Base-by-base conservation (phyloP, 2,329 filamentous ascomycete species). In the Arthrobotrys entomopaga region DNA sequence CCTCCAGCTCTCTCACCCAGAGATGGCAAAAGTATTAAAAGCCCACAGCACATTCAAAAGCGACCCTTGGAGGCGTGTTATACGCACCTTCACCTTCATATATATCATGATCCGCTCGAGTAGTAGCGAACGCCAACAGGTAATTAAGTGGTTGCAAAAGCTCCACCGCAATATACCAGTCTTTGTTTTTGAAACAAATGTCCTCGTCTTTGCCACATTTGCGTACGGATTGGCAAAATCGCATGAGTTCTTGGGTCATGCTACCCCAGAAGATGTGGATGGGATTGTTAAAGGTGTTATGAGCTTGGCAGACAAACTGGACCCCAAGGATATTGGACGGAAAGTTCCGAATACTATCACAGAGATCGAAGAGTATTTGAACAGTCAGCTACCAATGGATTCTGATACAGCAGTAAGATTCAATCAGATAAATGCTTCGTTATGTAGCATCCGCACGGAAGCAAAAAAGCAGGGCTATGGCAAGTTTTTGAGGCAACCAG, bases 21-120 rank as follows among this genome's bases (percentile, higher is more conserved):
- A 60, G 24, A 53, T 72, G 7, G 43, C 59, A 10, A 72, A 65
- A 42, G 15, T 24, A 7, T 20, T 72, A 10, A 54, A 54, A 29
- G 52, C 60, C 0, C 67, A 72, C 53, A 65, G 67, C 24, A 65
- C 53, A 1, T 72, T 58, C 20, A 57, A 57, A 52, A 43, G 59
- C 6, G 53, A 72, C 15, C 52, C 59, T 11, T 72, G 59, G 67
- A 59, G 67, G 11, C 67, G 60, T 2, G 48, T 65, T 19, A 72
- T 72, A 8, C 67, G 67, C 19, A 65, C 67, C 16, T 43, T 65
- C 24, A 42, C 46, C 1, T 72, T 72, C 26, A 65, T 72, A 24
- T 72, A 65, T 19, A 72, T 72, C 24, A 65, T 72, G 34, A 60
- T 72, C 19, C 61, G 67, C 13, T 72, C 67, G 3, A 65, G 59